Evolutionary conservation across 139 green algal species (phyloP).

Genomic region (Edaphochlamys debaryana): DNA sequence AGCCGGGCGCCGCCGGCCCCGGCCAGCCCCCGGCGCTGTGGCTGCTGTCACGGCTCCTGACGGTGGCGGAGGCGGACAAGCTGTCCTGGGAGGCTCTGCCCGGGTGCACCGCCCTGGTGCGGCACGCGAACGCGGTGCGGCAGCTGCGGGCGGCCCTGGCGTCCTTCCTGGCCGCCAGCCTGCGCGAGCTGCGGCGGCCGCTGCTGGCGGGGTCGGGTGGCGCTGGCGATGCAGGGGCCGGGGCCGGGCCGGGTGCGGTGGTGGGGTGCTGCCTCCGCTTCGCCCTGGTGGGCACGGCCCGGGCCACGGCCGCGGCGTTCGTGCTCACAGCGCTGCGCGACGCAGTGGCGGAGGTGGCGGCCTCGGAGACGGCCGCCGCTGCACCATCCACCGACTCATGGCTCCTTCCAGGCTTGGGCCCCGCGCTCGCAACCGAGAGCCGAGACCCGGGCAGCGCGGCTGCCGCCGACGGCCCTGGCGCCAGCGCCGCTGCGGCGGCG

Average conservation of each 20-base stretch:
- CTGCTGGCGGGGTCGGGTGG: not conserved
- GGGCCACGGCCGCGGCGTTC: conserved; percentile 16
- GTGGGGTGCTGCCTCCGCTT: conserved; percentile 6
- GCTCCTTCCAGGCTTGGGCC: too few species aligned
- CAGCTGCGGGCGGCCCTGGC: conserved; percentile 11
- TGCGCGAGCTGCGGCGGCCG: too few species aligned
- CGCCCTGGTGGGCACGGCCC: not conserved
- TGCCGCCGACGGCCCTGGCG: not conserved
- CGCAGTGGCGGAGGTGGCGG: not conserved
- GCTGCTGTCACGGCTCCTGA: conserved; percentile 39
- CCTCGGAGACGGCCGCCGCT: too few species aligned
- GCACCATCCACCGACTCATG: too few species aligned
- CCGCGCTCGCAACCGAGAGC: too few species aligned
- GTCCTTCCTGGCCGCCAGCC: not conserved
- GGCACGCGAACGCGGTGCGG: not conserved
- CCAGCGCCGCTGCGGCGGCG: not conserved
- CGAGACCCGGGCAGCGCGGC: too few species aligned
- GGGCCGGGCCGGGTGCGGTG: not conserved
- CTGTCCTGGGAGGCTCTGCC: conserved; percentile 28
- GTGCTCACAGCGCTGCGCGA: not conserved
- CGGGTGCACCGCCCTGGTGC: not conserved
- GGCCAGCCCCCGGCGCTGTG: conserved; percentile 1
- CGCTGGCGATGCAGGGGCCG: not conserved
- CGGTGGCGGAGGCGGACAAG: conserved; percentile 36
- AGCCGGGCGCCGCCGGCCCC: too few species aligned